Evolutionary conservation across 768 basidiomycete genomes (phyloP).

Genomic region (Gautieria morchelliformis): DNA sequence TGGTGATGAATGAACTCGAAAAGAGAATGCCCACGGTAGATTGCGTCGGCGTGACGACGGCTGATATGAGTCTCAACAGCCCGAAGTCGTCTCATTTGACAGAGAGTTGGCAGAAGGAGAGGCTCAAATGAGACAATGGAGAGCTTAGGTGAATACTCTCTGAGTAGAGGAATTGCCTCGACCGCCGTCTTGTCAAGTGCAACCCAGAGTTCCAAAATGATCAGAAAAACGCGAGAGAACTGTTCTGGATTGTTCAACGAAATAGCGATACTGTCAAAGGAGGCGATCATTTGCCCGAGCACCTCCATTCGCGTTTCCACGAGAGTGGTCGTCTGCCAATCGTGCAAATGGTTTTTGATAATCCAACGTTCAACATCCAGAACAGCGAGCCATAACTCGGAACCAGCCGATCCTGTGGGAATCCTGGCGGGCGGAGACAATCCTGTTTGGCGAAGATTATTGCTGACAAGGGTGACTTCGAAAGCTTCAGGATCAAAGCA

Average conservation of each 20-base stretch:
- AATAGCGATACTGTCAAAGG: neutral
- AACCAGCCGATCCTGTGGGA: neutral
- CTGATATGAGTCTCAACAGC: constrained; percentile 23
- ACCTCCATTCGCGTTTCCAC: neutral
- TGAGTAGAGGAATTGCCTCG: constrained; percentile 27
- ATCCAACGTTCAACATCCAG: neutral
- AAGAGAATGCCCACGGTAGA: constrained; percentile 18
- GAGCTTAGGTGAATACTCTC: constrained; percentile 37
- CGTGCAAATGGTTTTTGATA: neutral
- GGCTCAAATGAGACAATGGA: constrained; percentile 27
- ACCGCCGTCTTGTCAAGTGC: constrained; percentile 32
- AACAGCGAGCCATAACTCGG: neutral
- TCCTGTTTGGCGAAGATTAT: neutral
- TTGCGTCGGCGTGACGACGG: constrained; percentile 16
- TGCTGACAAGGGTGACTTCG: neutral
- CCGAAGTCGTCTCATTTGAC: constrained; percentile 20
- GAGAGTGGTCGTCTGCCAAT: neutral
- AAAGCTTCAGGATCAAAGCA: neutral
- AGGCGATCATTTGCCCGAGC: neutral
- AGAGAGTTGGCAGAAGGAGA: constrained; percentile 29
- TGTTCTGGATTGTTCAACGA: constrained; percentile 9
- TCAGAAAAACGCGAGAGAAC: constrained; percentile 33
- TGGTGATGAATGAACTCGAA: constrained; percentile 19
- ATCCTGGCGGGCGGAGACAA: neutral
- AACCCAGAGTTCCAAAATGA: constrained; percentile 39